Percentiles rank a stretch among this genome's conserved stretches.
These are phyloP conservation scores for Periconia macrospinosa DNA, from an alignment of 2,329 filamentous ascomycete genomes.

Conservation along the genomic window DNA sequence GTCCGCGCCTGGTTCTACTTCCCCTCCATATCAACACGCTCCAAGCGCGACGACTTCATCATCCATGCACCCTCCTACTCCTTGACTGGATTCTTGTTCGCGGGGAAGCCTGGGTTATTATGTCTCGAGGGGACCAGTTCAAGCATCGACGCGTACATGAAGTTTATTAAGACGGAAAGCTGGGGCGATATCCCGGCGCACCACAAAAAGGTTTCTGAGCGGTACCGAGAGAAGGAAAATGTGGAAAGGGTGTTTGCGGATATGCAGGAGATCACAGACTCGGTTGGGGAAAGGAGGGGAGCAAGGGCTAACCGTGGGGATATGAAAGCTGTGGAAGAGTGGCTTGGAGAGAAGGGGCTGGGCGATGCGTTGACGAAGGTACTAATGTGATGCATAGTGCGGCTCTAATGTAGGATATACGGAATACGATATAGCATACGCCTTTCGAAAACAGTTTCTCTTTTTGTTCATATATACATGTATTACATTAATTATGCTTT, in stretches of 20 bases:
- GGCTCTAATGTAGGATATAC: no score
- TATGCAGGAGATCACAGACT: constrained; percentile 61
- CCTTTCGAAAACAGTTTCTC: neutral
- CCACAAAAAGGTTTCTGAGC: constrained; percentile 65
- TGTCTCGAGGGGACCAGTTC: constrained; percentile 55
- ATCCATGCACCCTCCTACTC: constrained; percentile 55
- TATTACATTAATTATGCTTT: neutral
- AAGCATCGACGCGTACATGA: constrained; percentile 62
- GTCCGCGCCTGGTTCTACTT: constrained; percentile 67
- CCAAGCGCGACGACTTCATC: constrained; percentile 61
- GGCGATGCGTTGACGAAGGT: constrained; percentile 51
- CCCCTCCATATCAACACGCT: constrained; percentile 61
- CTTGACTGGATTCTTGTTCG: constrained; percentile 62
- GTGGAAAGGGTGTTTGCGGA: constrained; percentile 51
- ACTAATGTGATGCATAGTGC: constrained; percentile 9
- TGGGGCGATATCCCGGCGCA: constrained; percentile 65
- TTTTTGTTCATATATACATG: neutral
- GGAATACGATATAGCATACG: neutral
- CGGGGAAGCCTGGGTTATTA: constrained; percentile 61
- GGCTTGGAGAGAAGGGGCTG: constrained; percentile 51
- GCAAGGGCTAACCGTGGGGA: constrained; percentile 55
- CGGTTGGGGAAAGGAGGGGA: constrained; percentile 50
- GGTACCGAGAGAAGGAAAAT: constrained; percentile 52
- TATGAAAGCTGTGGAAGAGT: constrained; percentile 57
- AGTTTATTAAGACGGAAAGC: constrained; percentile 64